Conservation (phyloP, 1,284 basidiomycete species). For the Sanghuangporus weigelae region DNA sequence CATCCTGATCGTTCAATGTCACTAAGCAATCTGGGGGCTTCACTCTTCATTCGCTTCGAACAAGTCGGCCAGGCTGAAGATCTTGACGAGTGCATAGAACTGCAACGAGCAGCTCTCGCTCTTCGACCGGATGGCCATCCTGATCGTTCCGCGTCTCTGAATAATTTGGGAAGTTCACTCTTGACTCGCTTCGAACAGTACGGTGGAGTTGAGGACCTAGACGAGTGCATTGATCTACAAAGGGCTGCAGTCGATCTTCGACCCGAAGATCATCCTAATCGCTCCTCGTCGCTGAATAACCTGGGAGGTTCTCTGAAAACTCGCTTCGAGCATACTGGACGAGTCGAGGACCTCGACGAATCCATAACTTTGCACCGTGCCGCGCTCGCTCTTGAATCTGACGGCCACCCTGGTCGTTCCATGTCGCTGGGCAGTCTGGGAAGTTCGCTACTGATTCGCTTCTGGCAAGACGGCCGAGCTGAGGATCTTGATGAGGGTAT, state of each 20-base stretch:
- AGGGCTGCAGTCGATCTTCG: neutral
- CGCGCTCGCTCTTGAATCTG: neutral
- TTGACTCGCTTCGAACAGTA: slow-evolving; percentile 9
- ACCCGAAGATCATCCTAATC: neutral
- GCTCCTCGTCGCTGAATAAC: neutral
- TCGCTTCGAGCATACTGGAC: neutral
- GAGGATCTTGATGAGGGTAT: neutral
- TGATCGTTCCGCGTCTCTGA: neutral
- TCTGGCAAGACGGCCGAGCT: neutral
- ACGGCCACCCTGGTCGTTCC: neutral
- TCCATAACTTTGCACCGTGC: neutral
- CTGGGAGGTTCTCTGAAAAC: neutral
- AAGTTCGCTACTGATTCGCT: neutral
- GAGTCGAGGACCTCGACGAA: neutral
- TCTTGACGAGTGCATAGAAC: neutral
- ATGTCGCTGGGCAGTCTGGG: neutral
- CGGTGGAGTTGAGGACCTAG: slow-evolving; percentile 17
- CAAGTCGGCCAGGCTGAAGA: neutral
- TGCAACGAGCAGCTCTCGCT: neutral
- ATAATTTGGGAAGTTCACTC: neutral
- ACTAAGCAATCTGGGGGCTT: neutral
- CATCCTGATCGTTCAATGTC: neutral
- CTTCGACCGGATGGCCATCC: neutral
- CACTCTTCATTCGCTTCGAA: neutral
- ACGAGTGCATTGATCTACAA: neutral